Percentiles rank a stretch among this genome's conserved stretches.
phyloP scores from a whole-genome alignment of 139 green algal genomes.

The Chlorella sp. region DNA sequence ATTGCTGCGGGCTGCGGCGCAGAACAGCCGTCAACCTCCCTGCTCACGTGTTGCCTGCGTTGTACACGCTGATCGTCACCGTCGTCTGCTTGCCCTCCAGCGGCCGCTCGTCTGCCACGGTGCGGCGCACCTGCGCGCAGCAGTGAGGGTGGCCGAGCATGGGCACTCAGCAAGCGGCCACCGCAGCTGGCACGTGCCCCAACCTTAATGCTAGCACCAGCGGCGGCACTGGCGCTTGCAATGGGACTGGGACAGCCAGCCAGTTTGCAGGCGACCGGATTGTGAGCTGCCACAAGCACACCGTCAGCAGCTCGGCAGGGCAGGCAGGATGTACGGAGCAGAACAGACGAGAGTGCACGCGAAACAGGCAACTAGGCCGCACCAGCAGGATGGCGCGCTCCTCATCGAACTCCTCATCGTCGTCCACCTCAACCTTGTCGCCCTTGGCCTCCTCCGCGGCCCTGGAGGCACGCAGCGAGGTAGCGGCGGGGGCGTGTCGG shows the following conservation, averaged over 20 bases:
- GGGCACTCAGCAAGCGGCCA: no score
- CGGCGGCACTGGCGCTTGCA: no score
- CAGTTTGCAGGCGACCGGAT: no score
- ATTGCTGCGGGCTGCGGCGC: no score
- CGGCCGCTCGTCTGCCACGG: slow-evolving; percentile 30
- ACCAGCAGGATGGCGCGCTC: slow-evolving; percentile 11
- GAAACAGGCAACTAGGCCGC: neutral
- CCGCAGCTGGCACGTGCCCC: no score
- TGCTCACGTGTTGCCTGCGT: slow-evolving; percentile 41
- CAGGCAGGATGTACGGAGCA: neutral
- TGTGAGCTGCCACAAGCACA: no score
- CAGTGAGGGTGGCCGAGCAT: no score
- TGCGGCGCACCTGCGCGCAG: neutral
- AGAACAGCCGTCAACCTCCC: no score
- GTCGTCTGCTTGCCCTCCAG: slow-evolving; percentile 46
- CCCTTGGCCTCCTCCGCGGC: neutral
- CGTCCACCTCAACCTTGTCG: neutral
- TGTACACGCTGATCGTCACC: slow-evolving; percentile 43
- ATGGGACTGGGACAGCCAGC: no score
- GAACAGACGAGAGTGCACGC: neutral
- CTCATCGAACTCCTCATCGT: neutral
- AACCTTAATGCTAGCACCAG: no score
- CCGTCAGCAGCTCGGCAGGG: neutral
- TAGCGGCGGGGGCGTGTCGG: neutral
- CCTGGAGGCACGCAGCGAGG: neutral